Evolutionary conservation across 129 eudicot species (phyloP).

Genomic region (Flaveria linearis): DNA sequence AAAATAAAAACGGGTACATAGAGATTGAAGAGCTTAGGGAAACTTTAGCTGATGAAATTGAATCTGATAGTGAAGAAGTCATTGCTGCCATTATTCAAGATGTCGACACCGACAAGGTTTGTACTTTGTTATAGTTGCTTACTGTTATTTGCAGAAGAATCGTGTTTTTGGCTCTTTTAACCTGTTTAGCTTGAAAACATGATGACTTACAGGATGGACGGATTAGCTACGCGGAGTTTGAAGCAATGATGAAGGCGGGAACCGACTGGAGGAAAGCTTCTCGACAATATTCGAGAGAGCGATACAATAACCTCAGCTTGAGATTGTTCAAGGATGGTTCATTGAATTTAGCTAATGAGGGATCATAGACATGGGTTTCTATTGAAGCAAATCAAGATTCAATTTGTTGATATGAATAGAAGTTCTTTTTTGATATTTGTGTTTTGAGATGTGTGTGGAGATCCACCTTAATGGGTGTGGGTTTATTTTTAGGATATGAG

Average conservation of each 20-base stretch:
- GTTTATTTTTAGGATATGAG: conserved; percentile 1
- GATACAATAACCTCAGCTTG: conserved; percentile 78
- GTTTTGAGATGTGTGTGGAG: conserved; percentile 12
- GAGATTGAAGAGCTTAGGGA: conserved; percentile 83
- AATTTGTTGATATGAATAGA: conserved; percentile 22
- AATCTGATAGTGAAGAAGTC: conserved; percentile 63
- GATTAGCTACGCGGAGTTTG: conserved; percentile 81
- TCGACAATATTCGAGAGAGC: conserved; percentile 80
- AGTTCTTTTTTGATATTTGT: conserved; percentile 12
- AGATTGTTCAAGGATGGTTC: conserved; percentile 78
- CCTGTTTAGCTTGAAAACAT: background rate
- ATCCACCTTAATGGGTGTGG: background rate
- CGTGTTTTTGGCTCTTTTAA: background rate
- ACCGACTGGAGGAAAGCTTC: conserved; percentile 99
- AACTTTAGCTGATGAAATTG: conserved; percentile 67
- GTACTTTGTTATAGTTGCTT: conserved; percentile 2
- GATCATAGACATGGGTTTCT: conserved; percentile 17
- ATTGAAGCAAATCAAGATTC: conserved; percentile 25
- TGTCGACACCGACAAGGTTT: conserved; percentile 93
- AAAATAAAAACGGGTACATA: conserved; percentile 64
- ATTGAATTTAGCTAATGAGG: conserved; percentile 34
- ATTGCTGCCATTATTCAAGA: conserved; percentile 83
- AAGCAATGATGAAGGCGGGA: conserved; percentile 90
- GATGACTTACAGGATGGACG: conserved; percentile 62
- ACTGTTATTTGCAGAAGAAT: background rate